Evolutionary conservation across 176 grass and related monocot genomes (phyloP).

Genomic region (Poa annua): DNA sequence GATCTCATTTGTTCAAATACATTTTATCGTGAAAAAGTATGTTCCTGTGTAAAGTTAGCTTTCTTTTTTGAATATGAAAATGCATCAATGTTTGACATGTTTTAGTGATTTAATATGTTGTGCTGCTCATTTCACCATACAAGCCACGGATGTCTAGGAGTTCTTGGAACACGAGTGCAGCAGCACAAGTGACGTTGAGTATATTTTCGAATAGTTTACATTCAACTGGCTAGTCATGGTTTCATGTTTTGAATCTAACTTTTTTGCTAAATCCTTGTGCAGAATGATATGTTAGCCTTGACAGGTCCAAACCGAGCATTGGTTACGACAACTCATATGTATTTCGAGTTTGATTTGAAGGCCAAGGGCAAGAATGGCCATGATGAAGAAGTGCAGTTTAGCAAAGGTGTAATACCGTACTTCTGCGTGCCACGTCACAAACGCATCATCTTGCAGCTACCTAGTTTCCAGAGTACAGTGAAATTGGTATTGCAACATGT

Average conservation of each 20-base stretch:
- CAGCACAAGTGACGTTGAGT: too few relatives aligned
- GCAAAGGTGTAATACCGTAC: neutral
- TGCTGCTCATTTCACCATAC: too few relatives aligned
- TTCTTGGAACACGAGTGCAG: neutral
- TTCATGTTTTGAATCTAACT: neutral
- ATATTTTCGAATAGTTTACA: too few relatives aligned
- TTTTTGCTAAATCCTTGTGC: neutral
- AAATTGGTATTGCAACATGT: neutral
- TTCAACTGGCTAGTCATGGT: too few relatives aligned
- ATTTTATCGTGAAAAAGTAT: neutral
- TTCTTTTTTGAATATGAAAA: neutral
- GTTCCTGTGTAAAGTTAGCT: neutral
- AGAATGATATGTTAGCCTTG: constrained; percentile 3
- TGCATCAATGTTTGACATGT: too few relatives aligned
- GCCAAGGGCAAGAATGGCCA: neutral
- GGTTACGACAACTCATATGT: neutral
- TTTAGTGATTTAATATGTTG: too few relatives aligned
- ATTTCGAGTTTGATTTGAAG: neutral
- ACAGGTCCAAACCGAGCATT: neutral
- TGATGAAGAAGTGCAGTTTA: neutral
- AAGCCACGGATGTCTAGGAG: neutral
- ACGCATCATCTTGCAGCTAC: neutral
- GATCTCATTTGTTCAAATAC: too few relatives aligned
- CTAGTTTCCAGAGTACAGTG: neutral
- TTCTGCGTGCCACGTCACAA: neutral